Base-by-base conservation (phyloP, 2,329 filamentous ascomycete species). In the Colletotrichum spaethianum region DNA sequence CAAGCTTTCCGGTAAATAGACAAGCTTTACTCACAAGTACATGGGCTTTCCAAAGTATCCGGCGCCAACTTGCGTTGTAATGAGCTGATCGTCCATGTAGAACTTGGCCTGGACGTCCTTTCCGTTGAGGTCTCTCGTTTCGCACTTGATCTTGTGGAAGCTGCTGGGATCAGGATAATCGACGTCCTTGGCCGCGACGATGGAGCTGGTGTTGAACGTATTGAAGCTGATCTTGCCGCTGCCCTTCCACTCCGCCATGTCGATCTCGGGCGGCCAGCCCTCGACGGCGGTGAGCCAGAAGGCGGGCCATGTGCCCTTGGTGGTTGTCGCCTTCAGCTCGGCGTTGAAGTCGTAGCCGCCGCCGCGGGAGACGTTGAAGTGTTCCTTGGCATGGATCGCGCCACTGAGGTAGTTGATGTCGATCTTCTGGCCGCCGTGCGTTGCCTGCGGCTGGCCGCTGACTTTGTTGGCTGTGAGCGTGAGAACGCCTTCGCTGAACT, bases 161-260 rank as follows among this genome's bases (percentile, higher is more conserved):
- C 80, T 75, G 11, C 73, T 80, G 0, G 87, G 83, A 63, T 75
- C 80, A 2, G 83, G 78, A 73, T 90, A 90, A 0, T 77, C 78
- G 8, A 88, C 83, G 73, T 90, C 84, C 50, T 82, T 80, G 48
- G 86, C 83, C 4, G 82, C 78, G 2, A 89, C 84, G 55, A 84
- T 76, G 5, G 81, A 84, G 40, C 83, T 84, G 2, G 86, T 86
- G 74, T 87, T 86, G 76, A 87, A 87, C 1, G 87, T 89, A 75
- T 89, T 89, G 80, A 89, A 89, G 40, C 82, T 86, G 71, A 89
- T 86, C 76, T 87, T 85, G 20, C 87, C 87, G 42, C 78, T 83
- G n/a, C 88, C 88, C 76, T 90, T 90, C 88, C 88, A 90, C 78
- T 90, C 88, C 1, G 88, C 88, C 79, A 90, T 83, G 76, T 90